Base-by-base conservation (phyloP, 495 filamentous ascomycete genomes). In the Talaromyces stipitatus region DNA sequence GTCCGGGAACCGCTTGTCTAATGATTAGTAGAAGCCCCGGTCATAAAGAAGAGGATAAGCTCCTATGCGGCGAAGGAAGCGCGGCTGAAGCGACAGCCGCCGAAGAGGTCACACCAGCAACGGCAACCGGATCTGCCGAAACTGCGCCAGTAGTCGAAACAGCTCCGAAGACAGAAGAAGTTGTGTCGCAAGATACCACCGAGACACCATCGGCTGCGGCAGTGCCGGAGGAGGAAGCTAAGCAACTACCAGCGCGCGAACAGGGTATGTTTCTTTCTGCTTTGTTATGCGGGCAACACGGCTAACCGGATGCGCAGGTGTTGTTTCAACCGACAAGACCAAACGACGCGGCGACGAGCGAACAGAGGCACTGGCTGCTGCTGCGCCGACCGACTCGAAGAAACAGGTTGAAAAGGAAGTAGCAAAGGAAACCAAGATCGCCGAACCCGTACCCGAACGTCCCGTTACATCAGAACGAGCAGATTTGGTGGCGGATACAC, bases 21-120 rank as follows among this genome's bases (percentile, higher is more conserved):
- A 60, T 18, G 20, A n/a, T 18, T 45, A 53, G 45, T 55, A 78
- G 70, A 20, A 60, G 66, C 22, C 68, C 75, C 45, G 65, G 65
- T 18, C 58, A 72, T 7, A 60, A 73, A 41, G 66, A 69, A 51
- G 77, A 81, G 56, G 73, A 81, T 6, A 67, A 69, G 29, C 57
- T 66, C 52, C 46, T 64, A 50, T 70, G 70, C 57, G 68, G 68
- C 26, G 69, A 68, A 43, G 69, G 61, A 22, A 66, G n/a, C n/a
- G 36, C 70, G 28, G 50, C 58, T 26, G 28, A 54, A 6, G 62
- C 68, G 46, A 62, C 66, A 33, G 60, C 50, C 18, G 55, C 67
- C 26, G 64, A 64, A 16, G 62, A 71, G 29, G 56, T 60, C 23
- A 64, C 60, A 41, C 62, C 60, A 5, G 41, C 54, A 11, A 23